Base-by-base conservation (phyloP, 2,329 filamentous ascomycete genomes). In the Aspergillus pseudotamarii region DNA sequence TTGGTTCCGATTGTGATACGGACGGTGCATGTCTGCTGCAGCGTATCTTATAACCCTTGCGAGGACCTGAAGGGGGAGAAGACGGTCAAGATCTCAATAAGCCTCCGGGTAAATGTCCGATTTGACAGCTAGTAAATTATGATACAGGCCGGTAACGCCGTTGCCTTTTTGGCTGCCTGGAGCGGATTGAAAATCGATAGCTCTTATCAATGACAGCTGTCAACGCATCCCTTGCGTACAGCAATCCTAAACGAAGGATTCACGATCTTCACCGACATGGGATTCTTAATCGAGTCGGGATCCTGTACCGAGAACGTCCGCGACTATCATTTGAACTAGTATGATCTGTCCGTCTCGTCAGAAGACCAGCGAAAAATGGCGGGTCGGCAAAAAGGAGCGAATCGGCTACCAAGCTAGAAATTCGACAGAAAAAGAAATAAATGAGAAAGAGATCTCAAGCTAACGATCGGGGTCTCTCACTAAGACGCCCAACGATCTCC, bases 131-230 rank as follows among this genome's bases (percentile, higher is more conserved):
- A 54, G 51, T 38, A 48, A 41, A 11, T 34, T 53, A 19, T 30
- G 34, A 30, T 34, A 53, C 50, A 21, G 58, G 21, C 38, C 61
- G 54, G 50, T 30, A 53, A 30, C 10, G 30, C 28, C 41, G 62
- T 34, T 64, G 62, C 58, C 62, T 58, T 60, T 46, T 54, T 43
- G 30, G 11, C 53, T 36, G 26, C 58, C 26, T 28, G 21, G 57
- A n/a, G 26, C 45, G 46, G 14, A 9, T 30, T 12, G 19, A 11
- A 19, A 50, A 50, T 50, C 10, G 51, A 54, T 36, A 54, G 51
- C 30, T 54, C 30, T 36, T 36, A 38, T 59, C 57, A 32, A 59
- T 62, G 63, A 64, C 63, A 62, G 63, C 60, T 64, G 63, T 64
- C 63, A 62, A 57, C n/a, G 36, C 6, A 28, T 34, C 23, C 59